Conservation (phyloP, 345 rosid species). For the Hypericum perforatum region DNA sequence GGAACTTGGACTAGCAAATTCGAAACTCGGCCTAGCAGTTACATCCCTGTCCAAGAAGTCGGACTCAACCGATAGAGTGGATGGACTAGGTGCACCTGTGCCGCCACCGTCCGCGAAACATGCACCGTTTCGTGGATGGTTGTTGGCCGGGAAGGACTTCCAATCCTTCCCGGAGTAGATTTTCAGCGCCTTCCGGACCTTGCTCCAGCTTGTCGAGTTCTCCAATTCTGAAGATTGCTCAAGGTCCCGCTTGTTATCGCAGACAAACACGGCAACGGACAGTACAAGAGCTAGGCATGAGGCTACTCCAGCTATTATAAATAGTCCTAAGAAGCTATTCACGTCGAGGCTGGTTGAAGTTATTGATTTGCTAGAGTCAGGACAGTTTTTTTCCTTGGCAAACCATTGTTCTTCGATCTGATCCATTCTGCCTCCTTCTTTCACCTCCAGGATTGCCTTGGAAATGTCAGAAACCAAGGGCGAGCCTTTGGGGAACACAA, state of each 20-base stretch:
- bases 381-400: not conserved
- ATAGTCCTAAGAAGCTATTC: not conserved
- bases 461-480: not conserved
- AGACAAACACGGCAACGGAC: not conserved
- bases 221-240: not conserved
- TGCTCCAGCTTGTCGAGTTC: no score
- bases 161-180: no score
- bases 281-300: not conserved
- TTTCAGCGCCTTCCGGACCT: no score
- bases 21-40: no score
- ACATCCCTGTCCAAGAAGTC: no score
- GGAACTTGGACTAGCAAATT: no score
- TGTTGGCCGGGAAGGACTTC: no score
- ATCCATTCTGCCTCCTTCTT: not conserved
- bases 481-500: conserved; percentile 1
- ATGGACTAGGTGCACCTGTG: no score
- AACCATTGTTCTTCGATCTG: not conserved
- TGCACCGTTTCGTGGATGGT: no score
- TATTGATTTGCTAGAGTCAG: not conserved
- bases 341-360: not conserved
- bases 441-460: not conserved
- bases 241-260: not conserved
- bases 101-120: no score
- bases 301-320: not conserved
- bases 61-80: no score